Evolutionary conservation across 805 yeast genomes (phyloP).

Genomic region (Tetrapisispora fleetii): DNA sequence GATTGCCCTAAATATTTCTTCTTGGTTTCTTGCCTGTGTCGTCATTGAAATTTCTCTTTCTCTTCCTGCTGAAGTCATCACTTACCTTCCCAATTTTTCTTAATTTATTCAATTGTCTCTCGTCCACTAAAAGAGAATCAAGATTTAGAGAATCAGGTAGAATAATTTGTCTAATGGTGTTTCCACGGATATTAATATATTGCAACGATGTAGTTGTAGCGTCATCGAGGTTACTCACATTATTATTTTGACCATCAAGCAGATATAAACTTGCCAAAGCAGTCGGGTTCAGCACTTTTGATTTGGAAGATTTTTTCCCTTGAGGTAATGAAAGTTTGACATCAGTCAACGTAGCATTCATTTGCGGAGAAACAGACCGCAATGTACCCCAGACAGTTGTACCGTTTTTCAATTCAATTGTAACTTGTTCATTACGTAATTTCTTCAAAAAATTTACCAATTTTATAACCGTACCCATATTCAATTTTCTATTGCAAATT

Average conservation of each 20-base stretch:
- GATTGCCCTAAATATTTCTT: constrained; percentile 19
- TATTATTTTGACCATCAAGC: constrained; percentile 2
- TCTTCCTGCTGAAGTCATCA: constrained; percentile 17
- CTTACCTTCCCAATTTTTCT: constrained; percentile 22
- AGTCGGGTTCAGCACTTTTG: constrained; percentile 8
- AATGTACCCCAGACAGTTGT: constrained; percentile 77
- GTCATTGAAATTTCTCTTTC: constrained; percentile 18
- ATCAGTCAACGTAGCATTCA: constrained; percentile 77
- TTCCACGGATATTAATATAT: constrained; percentile 79
- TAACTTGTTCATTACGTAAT: constrained; percentile 74
- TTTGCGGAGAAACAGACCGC: constrained; percentile 75
- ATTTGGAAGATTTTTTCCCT: background rate
- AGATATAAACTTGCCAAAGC: constrained; percentile 21
- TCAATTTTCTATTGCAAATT: background rate
- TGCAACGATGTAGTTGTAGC: constrained; percentile 57
- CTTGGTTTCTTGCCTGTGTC: constrained; percentile 25
- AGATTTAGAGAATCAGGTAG: constrained; percentile 81
- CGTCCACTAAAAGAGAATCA: constrained; percentile 48
- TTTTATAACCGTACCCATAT: constrained; percentile 15
- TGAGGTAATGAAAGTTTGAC: constrained; percentile 59
- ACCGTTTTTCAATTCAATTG: constrained; percentile 87
- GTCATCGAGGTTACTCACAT: constrained; percentile 24
- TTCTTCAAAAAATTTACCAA: constrained; percentile 60
- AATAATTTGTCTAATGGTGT: constrained; percentile 71
- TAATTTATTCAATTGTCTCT: constrained; percentile 19